A percentile compares a stretch with the other conserved stretches of the same genome.
phyloP scores from a whole-genome alignment of 345 rosid genomes.

The Melastoma malabathricum region DNA sequence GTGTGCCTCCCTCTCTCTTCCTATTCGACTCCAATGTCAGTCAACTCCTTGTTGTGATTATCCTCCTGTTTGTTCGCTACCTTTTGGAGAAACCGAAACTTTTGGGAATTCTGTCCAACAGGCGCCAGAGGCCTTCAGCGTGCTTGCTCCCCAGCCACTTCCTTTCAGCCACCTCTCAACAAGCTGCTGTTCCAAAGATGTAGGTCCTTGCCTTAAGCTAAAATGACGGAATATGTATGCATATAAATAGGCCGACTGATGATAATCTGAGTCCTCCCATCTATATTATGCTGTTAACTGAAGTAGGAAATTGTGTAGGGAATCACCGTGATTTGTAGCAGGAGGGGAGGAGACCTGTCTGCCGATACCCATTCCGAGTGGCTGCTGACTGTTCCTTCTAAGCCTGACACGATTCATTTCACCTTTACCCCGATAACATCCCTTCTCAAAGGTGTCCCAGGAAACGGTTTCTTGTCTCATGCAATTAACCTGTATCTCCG shows the following conservation, averaged over 20 bases:
- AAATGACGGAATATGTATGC: too few relatives aligned
- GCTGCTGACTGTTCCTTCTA: slow-evolving; percentile 68
- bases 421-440: slow-evolving; percentile 83
- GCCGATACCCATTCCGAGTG: slow-evolving; percentile 60
- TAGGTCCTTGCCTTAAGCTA: slow-evolving; percentile 15
- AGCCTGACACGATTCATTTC: slow-evolving; percentile 62
- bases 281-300: too few relatives aligned
- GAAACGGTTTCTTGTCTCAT: slow-evolving; percentile 76
- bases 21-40: background rate
- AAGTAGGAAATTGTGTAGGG: slow-evolving; percentile 32
- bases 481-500: slow-evolving; percentile 92
- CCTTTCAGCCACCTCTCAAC: slow-evolving; percentile 28
- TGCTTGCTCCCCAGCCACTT: slow-evolving; percentile 41
- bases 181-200: slow-evolving; percentile 40
- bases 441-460: slow-evolving; percentile 62
- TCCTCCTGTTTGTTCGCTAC: too few relatives aligned
- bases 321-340: slow-evolving; percentile 51
- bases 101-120: slow-evolving; percentile 11
- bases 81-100: too few relatives aligned
- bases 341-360: slow-evolving; percentile 62
- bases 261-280: too few relatives aligned
- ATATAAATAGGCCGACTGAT: too few relatives aligned
- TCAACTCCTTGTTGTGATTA: background rate
- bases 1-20: slow-evolving; percentile 6
- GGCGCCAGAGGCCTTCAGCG: slow-evolving; percentile 67